A percentile compares a stretch with the other conserved stretches of the same genome.
phyloP scores from a whole-genome alignment of 805 yeast genomes.

The Nakazawaea wyomingensis region DNA sequence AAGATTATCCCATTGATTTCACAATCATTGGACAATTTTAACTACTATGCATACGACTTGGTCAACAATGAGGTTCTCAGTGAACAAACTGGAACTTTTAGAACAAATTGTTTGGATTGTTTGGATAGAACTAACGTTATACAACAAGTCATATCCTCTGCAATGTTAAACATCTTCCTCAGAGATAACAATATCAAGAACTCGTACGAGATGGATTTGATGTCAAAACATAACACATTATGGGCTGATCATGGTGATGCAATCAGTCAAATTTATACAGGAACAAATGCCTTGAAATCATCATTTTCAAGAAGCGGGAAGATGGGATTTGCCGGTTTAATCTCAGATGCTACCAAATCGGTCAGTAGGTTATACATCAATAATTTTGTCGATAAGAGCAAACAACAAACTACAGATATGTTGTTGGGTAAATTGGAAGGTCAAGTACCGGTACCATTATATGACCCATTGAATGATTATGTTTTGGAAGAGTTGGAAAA shows the following conservation, averaged over 20 bases:
- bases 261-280: constrained; percentile 91
- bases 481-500: constrained; percentile 62
- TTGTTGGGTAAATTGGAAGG: constrained; percentile 76
- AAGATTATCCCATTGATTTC: constrained; percentile 59
- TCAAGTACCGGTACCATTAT: constrained; percentile 65
- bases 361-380: constrained; percentile 93
- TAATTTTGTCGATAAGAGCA: constrained; percentile 87
- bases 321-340: constrained; percentile 93
- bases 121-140: constrained; percentile 89
- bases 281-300: constrained; percentile 94
- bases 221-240: constrained; percentile 71
- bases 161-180: constrained; percentile 56
- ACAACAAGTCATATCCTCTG: constrained; percentile 75
- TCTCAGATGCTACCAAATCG: constrained; percentile 95
- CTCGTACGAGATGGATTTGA: constrained; percentile 44
- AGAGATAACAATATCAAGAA: constrained; percentile 33
- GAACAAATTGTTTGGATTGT: constrained; percentile 94
- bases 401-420: constrained; percentile 85
- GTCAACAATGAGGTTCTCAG: constrained; percentile 47
- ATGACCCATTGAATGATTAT: constrained; percentile 84
- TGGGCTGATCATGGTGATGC: constrained; percentile 99
- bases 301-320: constrained; percentile 93
- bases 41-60: constrained; percentile 74
- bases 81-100: constrained; percentile 84
- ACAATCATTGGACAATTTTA: constrained; percentile 69